Conservation (phyloP, 345 rosid genomes). For the Fremontodendron californicum region DNA sequence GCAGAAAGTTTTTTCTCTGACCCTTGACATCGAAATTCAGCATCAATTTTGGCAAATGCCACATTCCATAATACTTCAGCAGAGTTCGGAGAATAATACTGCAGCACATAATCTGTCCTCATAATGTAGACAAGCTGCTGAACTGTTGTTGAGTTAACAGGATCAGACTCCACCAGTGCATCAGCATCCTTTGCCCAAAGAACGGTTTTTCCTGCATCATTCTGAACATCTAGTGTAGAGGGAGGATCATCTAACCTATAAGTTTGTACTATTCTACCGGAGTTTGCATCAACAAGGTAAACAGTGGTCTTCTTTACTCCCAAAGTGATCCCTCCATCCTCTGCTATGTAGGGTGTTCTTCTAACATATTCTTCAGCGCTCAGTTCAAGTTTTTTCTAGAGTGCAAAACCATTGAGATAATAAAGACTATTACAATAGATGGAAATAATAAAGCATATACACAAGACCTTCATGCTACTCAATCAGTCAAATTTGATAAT, state of each 20-base stretch:
- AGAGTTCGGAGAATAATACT: slow-evolving; percentile 44
- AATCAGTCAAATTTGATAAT: neutral
- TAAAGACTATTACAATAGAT: neutral
- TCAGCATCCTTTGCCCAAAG: slow-evolving; percentile 27
- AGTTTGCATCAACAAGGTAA: slow-evolving; percentile 51
- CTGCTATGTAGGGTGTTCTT: slow-evolving; percentile 40
- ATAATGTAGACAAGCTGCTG: slow-evolving; percentile 41
- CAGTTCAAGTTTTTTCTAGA: slow-evolving; percentile 30
- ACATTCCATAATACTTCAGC: slow-evolving; percentile 58
- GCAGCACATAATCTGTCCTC: slow-evolving; percentile 57
- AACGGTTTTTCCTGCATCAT: slow-evolving; percentile 28
- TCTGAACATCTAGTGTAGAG: slow-evolving; percentile 16
- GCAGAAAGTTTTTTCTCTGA: slow-evolving; percentile 15
- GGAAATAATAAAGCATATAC: neutral
- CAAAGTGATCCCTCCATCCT: slow-evolving; percentile 51
- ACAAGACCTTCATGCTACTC: neutral
- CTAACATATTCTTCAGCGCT: slow-evolving; percentile 50
- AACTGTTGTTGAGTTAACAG: slow-evolving; percentile 18
- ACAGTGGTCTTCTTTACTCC: slow-evolving; percentile 55
- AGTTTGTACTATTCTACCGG: slow-evolving; percentile 48
- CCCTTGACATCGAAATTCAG: slow-evolving; percentile 48
- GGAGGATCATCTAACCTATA: slow-evolving; percentile 34
- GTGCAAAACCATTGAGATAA: neutral
- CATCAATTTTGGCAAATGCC: slow-evolving; percentile 55
- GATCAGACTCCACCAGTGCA: slow-evolving; percentile 26